Evolutionary conservation across 1,284 basidiomycete genomes (phyloP).

Genomic region (Melanopsichium pennsylvanicum): DNA sequence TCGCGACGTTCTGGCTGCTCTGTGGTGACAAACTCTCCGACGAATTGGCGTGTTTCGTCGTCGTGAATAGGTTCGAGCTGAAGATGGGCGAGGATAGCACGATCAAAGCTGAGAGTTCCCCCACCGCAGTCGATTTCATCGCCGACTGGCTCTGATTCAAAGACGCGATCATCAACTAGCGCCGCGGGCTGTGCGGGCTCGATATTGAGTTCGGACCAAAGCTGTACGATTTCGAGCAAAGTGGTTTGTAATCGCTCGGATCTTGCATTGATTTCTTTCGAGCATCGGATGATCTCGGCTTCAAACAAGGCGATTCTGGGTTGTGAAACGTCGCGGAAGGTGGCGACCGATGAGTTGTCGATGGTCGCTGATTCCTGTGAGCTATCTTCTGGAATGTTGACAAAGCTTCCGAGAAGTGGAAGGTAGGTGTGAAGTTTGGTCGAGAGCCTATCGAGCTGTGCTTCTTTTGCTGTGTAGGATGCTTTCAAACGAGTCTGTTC

Average conservation of each 20-base stretch:
- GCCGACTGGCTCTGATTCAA: slow-evolving; percentile 8
- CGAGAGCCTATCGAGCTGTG: slow-evolving; percentile 34
- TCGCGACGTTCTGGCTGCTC: slow-evolving; percentile 25
- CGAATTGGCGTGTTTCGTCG: slow-evolving; percentile 33
- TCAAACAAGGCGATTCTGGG: slow-evolving; percentile 37
- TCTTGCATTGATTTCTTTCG: slow-evolving; percentile 48
- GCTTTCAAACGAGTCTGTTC: slow-evolving; percentile 38
- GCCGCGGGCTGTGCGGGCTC: slow-evolving; percentile 36
- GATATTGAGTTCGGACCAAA: slow-evolving; percentile 59
- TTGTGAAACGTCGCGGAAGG: slow-evolving; percentile 44
- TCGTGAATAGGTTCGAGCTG: slow-evolving; percentile 50
- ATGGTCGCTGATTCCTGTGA: neutral
- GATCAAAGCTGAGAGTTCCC: slow-evolving; percentile 40
- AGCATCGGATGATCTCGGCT: slow-evolving; percentile 49
- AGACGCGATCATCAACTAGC: slow-evolving; percentile 35
- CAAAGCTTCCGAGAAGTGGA: slow-evolving; percentile 42
- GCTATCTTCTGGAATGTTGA: slow-evolving; percentile 23
- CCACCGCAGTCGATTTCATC: slow-evolving; percentile 33
- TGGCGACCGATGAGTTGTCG: neutral
- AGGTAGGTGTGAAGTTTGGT: slow-evolving; percentile 38
- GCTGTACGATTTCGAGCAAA: slow-evolving; percentile 55
- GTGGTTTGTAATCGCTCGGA: slow-evolving; percentile 46
- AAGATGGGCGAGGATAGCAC: slow-evolving; percentile 49
- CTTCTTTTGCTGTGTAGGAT: slow-evolving; percentile 28
- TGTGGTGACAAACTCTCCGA: slow-evolving; percentile 46